These are phyloP conservation scores for Vaccinium macrocarpon DNA, from an alignment of 148 eudicot genomes.

Conservation along the genomic window DNA sequence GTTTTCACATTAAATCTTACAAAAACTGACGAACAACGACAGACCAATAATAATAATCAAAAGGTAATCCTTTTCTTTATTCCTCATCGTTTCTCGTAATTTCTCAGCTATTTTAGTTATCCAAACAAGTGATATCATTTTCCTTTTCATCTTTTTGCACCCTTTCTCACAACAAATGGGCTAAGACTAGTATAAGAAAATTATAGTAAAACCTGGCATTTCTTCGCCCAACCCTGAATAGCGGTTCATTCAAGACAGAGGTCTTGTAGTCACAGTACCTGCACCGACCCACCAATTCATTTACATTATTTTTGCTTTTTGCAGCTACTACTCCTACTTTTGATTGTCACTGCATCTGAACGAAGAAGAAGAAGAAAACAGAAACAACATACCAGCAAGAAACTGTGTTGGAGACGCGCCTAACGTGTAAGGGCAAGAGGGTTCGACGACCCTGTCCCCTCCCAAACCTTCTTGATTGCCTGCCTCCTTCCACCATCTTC, in stretches of 20 bases:
- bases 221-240: slow-evolving; percentile 61
- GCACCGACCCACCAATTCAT: neutral
- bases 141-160: neutral
- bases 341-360: neutral
- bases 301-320: neutral
- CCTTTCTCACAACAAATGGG: neutral
- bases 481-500: slow-evolving; percentile 25
- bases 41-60: neutral
- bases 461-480: slow-evolving; percentile 39
- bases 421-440: slow-evolving; percentile 46
- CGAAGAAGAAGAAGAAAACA: neutral
- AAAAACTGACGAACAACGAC: neutral
- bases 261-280: slow-evolving; percentile 84
- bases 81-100: neutral
- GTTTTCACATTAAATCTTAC: neutral
- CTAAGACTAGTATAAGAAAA: neutral
- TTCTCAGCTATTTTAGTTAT: neutral
- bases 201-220: slow-evolving; percentile 43
- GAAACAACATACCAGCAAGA: slow-evolving; percentile 55
- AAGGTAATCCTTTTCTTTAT: too few species aligned
- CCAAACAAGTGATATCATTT: neutral
- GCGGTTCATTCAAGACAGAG: slow-evolving; percentile 46
- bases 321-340: too few species aligned
- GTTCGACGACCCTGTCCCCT: slow-evolving; percentile 34
- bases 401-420: slow-evolving; percentile 44